Conservation (phyloP, 2,329 filamentous ascomycete genomes). For the Aspergillus sp. region DNA sequence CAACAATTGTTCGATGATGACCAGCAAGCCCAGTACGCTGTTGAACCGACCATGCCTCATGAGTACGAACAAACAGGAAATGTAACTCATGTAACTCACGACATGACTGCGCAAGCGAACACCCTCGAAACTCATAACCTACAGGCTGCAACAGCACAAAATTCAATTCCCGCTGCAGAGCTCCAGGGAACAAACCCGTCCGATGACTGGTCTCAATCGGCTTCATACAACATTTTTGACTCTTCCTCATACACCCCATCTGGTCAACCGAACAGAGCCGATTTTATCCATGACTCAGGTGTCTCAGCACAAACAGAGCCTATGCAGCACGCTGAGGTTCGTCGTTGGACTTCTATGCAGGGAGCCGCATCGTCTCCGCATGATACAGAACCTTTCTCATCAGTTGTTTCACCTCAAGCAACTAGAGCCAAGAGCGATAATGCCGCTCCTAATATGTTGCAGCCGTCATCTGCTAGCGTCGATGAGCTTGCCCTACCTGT, state of each 20-base stretch:
- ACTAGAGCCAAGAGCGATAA: constrained; percentile 26
- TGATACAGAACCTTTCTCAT: constrained; percentile 43
- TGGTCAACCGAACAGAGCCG: constrained; percentile 14
- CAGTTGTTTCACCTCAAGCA: constrained; percentile 27
- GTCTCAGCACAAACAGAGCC: constrained; percentile 7
- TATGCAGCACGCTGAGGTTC: constrained; percentile 13
- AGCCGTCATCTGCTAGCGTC: constrained; percentile 21
- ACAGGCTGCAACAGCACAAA: neutral
- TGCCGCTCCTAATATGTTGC: constrained; percentile 10
- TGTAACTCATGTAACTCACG: neutral
- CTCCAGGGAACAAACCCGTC: constrained; percentile 1
- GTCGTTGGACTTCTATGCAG: constrained; percentile 29
- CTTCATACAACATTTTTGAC: constrained; percentile 26
- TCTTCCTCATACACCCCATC: constrained; percentile 18
- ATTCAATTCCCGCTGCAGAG: neutral
- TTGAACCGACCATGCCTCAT: neutral
- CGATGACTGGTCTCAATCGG: constrained; percentile 11
- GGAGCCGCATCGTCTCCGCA: constrained; percentile 33
- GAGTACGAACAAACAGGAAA: neutral
- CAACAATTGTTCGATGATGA: constrained; percentile 33
- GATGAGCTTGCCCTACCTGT: constrained; percentile 31
- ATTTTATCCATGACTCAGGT: constrained; percentile 12
- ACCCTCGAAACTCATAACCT: neutral
- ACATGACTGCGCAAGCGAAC: neutral
- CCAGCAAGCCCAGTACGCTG: constrained; percentile 15